These are phyloP conservation scores for Globisporangium emineosum DNA, from an alignment of 352 stramenopile species.

Conservation along the genomic window DNA sequence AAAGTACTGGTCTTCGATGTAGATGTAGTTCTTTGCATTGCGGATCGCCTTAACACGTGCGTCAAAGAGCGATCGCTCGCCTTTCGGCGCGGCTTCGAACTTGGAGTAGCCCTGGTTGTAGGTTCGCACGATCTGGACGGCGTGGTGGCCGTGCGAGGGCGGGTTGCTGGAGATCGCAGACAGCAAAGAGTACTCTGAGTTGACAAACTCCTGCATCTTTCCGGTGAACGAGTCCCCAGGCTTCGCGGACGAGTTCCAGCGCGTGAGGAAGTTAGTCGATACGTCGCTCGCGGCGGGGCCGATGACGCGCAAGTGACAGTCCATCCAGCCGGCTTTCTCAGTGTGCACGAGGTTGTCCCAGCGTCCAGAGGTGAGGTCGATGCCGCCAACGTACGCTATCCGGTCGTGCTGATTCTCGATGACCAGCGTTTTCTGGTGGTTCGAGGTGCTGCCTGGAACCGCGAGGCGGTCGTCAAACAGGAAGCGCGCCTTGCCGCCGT, in stretches of 20 bases:
- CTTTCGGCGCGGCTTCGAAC: slow-evolving; percentile 42
- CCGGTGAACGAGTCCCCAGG: slow-evolving; percentile 20
- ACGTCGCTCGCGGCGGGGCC: slow-evolving; percentile 26
- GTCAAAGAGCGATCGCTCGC: slow-evolving; percentile 42
- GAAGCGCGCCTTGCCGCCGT: slow-evolving; percentile 13
- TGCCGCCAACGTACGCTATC: slow-evolving; percentile 31
- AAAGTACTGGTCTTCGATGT: slow-evolving; percentile 67
- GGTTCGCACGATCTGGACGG: slow-evolving; percentile 47
- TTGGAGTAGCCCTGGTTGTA: slow-evolving; percentile 39
- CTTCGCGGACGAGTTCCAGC: slow-evolving; percentile 31
- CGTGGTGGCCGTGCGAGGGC: slow-evolving; percentile 22
- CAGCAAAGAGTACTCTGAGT: slow-evolving; percentile 19
- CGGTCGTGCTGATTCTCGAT: slow-evolving; percentile 2
- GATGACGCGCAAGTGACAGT: slow-evolving; percentile 21
- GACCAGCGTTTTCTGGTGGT: slow-evolving; percentile 53
- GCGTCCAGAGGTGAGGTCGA: slow-evolving; percentile 27
- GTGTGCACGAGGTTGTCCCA: slow-evolving; percentile 32
- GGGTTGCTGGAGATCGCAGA: slow-evolving; percentile 10
- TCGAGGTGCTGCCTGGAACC: slow-evolving; percentile 20
- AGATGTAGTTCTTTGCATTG: slow-evolving; percentile 54
- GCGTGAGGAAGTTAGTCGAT: slow-evolving; percentile 25
- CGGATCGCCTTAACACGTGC: slow-evolving; percentile 43
- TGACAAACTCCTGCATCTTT: slow-evolving; percentile 35
- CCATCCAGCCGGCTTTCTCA: slow-evolving; percentile 26
- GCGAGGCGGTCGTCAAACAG: slow-evolving; percentile 55